These are phyloP conservation scores for Euclidium syriacum DNA, from an alignment of 345 rosid genomes.

Conservation along the genomic window DNA sequence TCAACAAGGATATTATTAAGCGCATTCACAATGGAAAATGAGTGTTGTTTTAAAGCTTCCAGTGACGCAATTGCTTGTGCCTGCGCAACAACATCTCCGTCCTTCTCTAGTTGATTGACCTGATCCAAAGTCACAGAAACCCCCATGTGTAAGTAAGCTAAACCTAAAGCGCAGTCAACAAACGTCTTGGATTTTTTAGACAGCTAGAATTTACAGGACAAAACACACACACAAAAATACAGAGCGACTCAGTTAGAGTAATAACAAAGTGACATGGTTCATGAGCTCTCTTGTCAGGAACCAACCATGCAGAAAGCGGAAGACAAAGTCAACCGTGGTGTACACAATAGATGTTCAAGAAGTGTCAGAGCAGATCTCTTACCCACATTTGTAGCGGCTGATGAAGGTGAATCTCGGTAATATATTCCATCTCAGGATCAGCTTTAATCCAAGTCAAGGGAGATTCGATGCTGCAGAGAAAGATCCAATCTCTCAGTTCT, in stretches of 20 bases:
- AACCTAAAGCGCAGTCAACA: constrained; percentile 3
- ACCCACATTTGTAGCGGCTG: constrained; percentile 99
- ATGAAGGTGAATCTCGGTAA: constrained; percentile 90
- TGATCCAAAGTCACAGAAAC: constrained; percentile 33
- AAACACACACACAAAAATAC: background rate
- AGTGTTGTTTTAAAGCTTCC: constrained; percentile 66
- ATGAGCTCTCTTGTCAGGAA: constrained; percentile 11
- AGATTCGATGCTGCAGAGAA: constrained; percentile 72
- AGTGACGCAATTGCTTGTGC: constrained; percentile 78
- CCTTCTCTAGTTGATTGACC: constrained; percentile 95
- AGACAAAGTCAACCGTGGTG: constrained; percentile 13
- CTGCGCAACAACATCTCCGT: constrained; percentile 96
- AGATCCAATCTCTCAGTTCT: constrained; percentile 11
- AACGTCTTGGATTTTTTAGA: constrained; percentile 3
- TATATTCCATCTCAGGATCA: constrained; percentile 98
- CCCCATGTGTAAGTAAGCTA: background rate
- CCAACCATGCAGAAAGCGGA: constrained; percentile 5
- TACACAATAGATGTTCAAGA: constrained; percentile 2
- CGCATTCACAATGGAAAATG: constrained; percentile 71
- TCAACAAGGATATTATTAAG: constrained; percentile 72
- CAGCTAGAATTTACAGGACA: background rate
- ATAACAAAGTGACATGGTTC: constrained; percentile 7
- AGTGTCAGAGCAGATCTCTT: constrained; percentile 34
- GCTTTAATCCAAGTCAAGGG: constrained; percentile 95
- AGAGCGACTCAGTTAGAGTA: background rate